phyloP scores from a whole-genome alignment of 441 rosid species.

The Jatropha podagrica region DNA sequence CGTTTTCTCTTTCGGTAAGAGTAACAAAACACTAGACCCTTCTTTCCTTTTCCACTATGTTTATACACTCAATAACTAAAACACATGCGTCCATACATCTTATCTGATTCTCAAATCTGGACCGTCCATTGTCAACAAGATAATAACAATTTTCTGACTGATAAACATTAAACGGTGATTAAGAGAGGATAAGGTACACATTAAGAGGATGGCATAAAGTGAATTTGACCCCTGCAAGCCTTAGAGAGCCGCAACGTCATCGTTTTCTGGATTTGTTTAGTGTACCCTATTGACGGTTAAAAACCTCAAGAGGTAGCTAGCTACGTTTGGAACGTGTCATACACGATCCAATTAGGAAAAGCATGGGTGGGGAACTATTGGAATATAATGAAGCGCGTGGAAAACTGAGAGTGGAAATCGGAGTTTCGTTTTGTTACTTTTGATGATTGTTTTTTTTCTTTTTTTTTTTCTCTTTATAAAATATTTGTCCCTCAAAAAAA shows the following conservation, averaged over 20 bases:
- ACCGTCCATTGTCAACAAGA: neutral
- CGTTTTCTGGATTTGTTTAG: constrained; percentile 22
- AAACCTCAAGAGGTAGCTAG: neutral
- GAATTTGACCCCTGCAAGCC: neutral
- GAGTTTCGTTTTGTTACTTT: neutral
- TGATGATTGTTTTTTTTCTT: neutral
- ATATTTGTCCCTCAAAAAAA: too few relatives aligned
- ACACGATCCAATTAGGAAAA: constrained; percentile 7
- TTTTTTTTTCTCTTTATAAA: too few relatives aligned
- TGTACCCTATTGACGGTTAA: constrained; percentile 7
- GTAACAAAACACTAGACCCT: neutral
- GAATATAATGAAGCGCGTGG: constrained; percentile 1
- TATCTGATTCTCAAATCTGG: neutral
- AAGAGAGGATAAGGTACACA: constrained; percentile 11
- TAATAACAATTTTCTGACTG: neutral
- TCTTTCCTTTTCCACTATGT: neutral
- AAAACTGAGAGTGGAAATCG: neutral
- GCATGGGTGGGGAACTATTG: neutral
- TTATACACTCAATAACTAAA: neutral
- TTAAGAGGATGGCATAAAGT: neutral
- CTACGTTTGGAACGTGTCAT: neutral
- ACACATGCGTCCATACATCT: neutral
- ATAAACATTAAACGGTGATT: neutral
- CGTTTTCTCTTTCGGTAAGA: too few relatives aligned
- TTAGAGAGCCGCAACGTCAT: constrained; percentile 15